Evolutionary conservation across 169 alveolate species (phyloP).

Genomic region (Plasmodium vinckei): DNA sequence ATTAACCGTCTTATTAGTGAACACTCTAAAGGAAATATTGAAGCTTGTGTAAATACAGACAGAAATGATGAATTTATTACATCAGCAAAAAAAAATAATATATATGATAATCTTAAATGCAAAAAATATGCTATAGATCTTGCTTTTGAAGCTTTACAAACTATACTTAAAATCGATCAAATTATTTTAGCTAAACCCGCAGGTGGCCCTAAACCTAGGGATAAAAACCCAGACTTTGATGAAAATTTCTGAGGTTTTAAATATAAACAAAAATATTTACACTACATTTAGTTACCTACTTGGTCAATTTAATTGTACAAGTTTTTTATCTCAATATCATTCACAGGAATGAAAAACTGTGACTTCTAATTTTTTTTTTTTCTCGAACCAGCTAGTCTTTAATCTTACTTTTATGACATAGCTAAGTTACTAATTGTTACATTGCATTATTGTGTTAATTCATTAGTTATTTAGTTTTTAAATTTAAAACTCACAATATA

Average conservation of each 20-base stretch:
- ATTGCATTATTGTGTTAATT: no score
- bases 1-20: constrained; percentile 87
- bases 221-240: constrained; percentile 82
- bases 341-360: no score
- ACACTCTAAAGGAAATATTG: constrained; percentile 83
- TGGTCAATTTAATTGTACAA: no score
- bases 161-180: constrained; percentile 98
- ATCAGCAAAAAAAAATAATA: constrained; percentile 76
- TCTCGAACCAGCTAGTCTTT: no score
- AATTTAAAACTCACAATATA: no score
- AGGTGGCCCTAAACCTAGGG: constrained; percentile 98
- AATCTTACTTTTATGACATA: no score
- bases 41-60: constrained; percentile 84
- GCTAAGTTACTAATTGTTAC: no score
- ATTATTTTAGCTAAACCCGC: constrained; percentile 99
- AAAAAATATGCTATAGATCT: constrained; percentile 96
- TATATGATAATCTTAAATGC: constrained; percentile 94
- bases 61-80: constrained; percentile 53
- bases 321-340: no score
- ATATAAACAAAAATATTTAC: no score
- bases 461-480: no score
- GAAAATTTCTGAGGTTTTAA: constrained; percentile 47
- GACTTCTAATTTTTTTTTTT: no score
- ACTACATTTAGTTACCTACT: no score
- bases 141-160: constrained; percentile 97